phyloP scores from a whole-genome alignment of 768 basidiomycete species.

The Dictyophora rubrovolvata region DNA sequence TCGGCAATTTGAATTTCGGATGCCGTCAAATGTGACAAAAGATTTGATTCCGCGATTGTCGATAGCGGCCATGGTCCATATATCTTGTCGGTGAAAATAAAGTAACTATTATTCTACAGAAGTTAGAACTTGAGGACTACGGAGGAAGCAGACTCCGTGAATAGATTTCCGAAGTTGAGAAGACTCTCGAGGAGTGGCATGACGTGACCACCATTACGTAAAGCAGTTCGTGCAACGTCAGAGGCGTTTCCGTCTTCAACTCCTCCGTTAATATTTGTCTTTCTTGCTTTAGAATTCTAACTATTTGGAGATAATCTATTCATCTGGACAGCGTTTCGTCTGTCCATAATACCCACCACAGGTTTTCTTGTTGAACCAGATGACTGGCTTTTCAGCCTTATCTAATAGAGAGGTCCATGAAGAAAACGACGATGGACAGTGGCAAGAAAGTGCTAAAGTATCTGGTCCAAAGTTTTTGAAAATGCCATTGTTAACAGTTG shows the following conservation, averaged over 20 bases:
- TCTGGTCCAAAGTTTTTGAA: conserved; percentile 59
- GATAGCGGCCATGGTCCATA: too few species aligned
- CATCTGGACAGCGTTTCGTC: neutral
- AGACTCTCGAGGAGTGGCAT: too few species aligned
- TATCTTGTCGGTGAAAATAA: too few species aligned
- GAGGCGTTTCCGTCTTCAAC: neutral
- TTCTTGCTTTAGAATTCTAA: neutral
- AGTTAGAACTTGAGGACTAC: too few species aligned
- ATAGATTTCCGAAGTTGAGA: too few species aligned
- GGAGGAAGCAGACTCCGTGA: too few species aligned
- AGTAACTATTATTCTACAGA: too few species aligned
- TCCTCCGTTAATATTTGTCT: neutral
- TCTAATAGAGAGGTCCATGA: conserved; percentile 34
- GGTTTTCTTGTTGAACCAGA: conserved; percentile 12
- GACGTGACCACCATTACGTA: neutral
- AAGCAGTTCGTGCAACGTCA: neutral
- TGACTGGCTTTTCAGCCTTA: conserved; percentile 44
- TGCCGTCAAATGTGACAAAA: too few species aligned
- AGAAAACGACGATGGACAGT: conserved; percentile 26
- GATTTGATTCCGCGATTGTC: too few species aligned
- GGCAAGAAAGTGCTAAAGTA: conserved; percentile 49
- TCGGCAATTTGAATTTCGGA: too few species aligned
- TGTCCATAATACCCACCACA: neutral
- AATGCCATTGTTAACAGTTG: conserved; percentile 63
- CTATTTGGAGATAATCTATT: neutral